Evolutionary conservation across 2,329 filamentous ascomycete genomes (phyloP).

Genomic region (Byssoonygena ceratinophila): DNA sequence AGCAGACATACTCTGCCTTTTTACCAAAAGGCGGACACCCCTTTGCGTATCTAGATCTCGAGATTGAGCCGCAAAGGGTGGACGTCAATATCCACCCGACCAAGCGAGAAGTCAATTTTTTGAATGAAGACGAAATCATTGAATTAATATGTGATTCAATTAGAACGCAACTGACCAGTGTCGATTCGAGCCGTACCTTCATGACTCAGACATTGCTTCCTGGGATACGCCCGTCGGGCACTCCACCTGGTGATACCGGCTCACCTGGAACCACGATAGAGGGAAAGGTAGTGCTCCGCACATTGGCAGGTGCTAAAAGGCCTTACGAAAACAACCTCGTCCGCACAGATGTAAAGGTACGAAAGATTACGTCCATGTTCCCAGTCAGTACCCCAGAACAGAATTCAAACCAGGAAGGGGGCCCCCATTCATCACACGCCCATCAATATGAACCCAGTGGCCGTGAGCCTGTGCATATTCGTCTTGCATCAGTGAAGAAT

Average conservation of each 20-base stretch:
- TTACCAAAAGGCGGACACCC: constrained; percentile 90
- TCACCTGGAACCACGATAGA: constrained; percentile 5
- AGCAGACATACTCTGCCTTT: constrained; percentile 79
- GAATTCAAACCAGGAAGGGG: constrained; percentile 23
- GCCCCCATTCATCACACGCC: constrained; percentile 24
- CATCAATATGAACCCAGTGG: constrained; percentile 60
- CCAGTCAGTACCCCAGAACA: constrained; percentile 42
- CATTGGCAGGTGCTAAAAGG: constrained; percentile 37
- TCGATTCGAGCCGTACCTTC: constrained; percentile 90
- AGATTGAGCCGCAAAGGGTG: constrained; percentile 83
- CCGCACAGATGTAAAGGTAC: constrained; percentile 73
- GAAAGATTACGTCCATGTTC: constrained; percentile 97
- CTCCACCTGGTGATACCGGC: constrained; percentile 19
- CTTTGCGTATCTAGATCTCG: constrained; percentile 82
- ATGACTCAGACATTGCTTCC: constrained; percentile 84
- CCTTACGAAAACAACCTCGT: constrained; percentile 80
- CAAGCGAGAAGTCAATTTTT: constrained; percentile 90
- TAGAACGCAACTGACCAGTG: constrained; percentile 63
- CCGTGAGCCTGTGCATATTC: constrained; percentile 58
- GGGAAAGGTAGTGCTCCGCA: constrained; percentile 31
- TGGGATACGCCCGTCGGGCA: constrained; percentile 38
- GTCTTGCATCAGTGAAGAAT: constrained; percentile 73
- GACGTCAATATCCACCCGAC: constrained; percentile 98
- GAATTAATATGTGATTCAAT: constrained; percentile 75
- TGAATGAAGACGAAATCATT: constrained; percentile 95